Evolutionary conservation across 495 filamentous ascomycete genomes (phyloP).

Genomic region (Neurospora sp.): DNA sequence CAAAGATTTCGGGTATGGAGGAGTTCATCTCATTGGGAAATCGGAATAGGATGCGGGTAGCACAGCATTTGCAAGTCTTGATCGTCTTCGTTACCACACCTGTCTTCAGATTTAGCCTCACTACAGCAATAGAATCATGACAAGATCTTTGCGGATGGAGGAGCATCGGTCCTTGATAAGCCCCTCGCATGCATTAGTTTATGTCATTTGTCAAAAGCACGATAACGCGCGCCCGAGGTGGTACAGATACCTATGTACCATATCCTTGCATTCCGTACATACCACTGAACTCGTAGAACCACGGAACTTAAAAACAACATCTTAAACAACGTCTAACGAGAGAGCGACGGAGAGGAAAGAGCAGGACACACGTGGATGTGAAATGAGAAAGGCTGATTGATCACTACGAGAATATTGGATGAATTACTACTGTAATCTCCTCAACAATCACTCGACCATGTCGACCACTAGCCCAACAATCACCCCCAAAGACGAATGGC

Average conservation of each 20-base stretch:
- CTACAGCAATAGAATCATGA: not conserved
- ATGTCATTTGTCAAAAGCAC: not conserved
- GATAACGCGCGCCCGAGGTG: not conserved
- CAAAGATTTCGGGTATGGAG: not conserved
- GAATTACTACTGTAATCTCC: not conserved
- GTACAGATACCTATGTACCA: not conserved
- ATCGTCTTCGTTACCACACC: not conserved
- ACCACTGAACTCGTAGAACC: not conserved
- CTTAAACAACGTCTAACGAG: not conserved
- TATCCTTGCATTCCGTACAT: not conserved
- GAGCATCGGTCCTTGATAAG: not conserved
- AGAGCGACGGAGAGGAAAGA: not conserved
- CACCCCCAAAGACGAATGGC: constrained; percentile 16
- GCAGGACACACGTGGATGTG: not conserved
- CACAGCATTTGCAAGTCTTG: not conserved
- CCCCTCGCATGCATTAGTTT: not conserved
- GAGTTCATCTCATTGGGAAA: not conserved
- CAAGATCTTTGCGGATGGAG: not conserved
- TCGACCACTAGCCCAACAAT: not conserved
- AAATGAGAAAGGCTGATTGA: not conserved
- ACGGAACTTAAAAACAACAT: not conserved
- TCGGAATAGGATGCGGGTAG: not conserved
- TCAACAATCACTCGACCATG: not conserved
- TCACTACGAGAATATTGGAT: not conserved
- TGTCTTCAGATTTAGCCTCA: not conserved